These are phyloP conservation scores for Candida incommunis DNA, from an alignment of 805 yeast species.

Conservation along the genomic window DNA sequence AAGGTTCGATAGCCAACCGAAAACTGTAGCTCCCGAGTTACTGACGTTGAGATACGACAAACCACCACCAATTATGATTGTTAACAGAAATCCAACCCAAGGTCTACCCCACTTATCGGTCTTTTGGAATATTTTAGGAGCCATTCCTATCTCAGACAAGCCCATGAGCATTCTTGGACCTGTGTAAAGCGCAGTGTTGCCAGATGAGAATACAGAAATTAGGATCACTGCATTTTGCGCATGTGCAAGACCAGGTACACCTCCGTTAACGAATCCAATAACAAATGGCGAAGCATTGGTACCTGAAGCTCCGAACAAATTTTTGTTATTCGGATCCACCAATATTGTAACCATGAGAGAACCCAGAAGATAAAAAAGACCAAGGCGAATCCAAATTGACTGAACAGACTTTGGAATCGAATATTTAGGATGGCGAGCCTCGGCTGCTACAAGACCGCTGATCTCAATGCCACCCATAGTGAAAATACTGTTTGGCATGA, in stretches of 20 bases:
- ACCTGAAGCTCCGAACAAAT: conserved; percentile 28
- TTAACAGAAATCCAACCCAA: neutral
- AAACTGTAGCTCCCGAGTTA: neutral
- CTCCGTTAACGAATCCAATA: conserved; percentile 57
- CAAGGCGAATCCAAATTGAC: conserved; percentile 50
- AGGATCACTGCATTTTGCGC: conserved; percentile 62
- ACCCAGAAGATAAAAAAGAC: conserved; percentile 44
- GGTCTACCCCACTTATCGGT: conserved; percentile 67
- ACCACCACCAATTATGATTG: neutral
- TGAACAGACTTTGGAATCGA: conserved; percentile 55
- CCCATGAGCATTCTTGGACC: conserved; percentile 67
- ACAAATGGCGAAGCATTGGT: conserved; percentile 68
- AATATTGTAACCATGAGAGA: conserved; percentile 52
- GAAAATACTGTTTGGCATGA: conserved; percentile 49
- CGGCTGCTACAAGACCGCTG: conserved; percentile 58
- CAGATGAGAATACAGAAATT: conserved; percentile 62
- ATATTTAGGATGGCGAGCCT: conserved; percentile 49
- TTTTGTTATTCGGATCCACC: conserved; percentile 43
- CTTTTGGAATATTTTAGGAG: conserved; percentile 51
- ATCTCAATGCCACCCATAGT: conserved; percentile 54
- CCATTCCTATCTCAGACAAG: conserved; percentile 57
- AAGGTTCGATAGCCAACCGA: neutral
- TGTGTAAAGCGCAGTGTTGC: conserved; percentile 65
- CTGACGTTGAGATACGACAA: conserved; percentile 1
- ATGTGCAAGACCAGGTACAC: conserved; percentile 49